phyloP scores from a whole-genome alignment of 192 early-diverging fungal genomes.

The Spizellomyces sp. region DNA sequence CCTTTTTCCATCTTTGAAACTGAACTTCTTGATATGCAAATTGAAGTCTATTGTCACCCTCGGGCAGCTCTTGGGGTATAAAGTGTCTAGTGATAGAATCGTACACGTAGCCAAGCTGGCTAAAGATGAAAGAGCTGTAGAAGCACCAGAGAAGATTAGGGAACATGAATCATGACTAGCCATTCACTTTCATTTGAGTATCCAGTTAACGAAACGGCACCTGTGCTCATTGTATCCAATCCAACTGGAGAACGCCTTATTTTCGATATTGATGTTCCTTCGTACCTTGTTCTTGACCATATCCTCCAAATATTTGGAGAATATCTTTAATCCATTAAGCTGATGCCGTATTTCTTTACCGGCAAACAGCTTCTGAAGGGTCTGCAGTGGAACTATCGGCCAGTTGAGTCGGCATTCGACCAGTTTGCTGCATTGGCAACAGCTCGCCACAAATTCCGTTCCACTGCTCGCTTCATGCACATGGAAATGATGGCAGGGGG shows the following conservation, averaged over 20 bases:
- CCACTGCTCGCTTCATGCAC: background rate
- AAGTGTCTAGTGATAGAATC: background rate
- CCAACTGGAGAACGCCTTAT: constrained; percentile 5
- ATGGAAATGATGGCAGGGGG: constrained; percentile 21
- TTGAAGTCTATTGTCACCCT: background rate
- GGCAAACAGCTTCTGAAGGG: background rate
- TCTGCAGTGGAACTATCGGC: background rate
- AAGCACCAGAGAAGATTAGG: background rate
- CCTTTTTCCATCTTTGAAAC: constrained; percentile 28
- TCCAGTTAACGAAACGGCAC: background rate
- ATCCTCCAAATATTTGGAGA: constrained; percentile 3
- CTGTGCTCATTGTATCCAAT: constrained; percentile 15
- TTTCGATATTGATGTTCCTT: background rate
- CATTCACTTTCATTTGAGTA: background rate
- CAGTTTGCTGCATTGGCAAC: constrained; percentile 9
- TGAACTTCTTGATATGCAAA: constrained; percentile 12
- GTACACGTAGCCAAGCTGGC: constrained; percentile 5
- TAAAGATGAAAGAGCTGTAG: constrained; percentile 3
- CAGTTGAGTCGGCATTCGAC: background rate
- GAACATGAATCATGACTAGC: background rate
- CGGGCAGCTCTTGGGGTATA: background rate
- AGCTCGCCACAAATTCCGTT: constrained; percentile 7
- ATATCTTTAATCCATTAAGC: background rate
- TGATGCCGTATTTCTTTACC: constrained; percentile 1
- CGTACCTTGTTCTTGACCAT: background rate